Conservation (phyloP, 495 filamentous ascomycete genomes). For the Choiromyces venosus region DNA sequence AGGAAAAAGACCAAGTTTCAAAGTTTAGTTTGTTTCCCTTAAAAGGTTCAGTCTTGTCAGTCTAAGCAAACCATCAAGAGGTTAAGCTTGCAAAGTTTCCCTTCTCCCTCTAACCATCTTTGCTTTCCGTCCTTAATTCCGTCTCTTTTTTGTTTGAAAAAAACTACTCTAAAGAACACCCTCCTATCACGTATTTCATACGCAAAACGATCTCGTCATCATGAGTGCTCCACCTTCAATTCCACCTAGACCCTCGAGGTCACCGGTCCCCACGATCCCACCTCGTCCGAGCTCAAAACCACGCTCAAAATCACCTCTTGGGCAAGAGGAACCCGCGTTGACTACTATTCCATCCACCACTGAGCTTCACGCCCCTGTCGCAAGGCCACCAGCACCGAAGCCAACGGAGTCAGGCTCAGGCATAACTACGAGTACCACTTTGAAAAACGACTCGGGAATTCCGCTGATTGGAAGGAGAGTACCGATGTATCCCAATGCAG, state of each 20-base stretch:
- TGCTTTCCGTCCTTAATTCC: not conserved
- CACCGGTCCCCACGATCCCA: constrained; percentile 28
- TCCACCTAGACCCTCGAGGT: constrained; percentile 59
- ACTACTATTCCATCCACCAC: constrained; percentile 29
- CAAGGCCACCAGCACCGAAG: constrained; percentile 49
- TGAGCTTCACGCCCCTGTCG: constrained; percentile 32
- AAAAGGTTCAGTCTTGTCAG: not conserved
- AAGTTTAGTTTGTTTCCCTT: not conserved
- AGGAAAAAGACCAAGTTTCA: not conserved
- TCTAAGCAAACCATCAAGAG: not conserved
- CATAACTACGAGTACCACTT: not conserved
- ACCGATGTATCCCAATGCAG: constrained; percentile 88
- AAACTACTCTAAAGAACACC: constrained; percentile 10
- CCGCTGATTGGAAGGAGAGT: constrained; percentile 85
- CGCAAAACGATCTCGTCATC: constrained; percentile 27
- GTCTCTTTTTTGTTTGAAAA: not conserved
- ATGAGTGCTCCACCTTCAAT: constrained; percentile 56
- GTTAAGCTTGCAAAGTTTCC: not conserved
- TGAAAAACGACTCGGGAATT: constrained; percentile 55
- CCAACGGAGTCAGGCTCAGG: constrained; percentile 39
- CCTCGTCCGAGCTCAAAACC: constrained; percentile 23
- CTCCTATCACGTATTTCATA: constrained; percentile 12
- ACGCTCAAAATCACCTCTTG: constrained; percentile 26
- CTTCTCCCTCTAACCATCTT: not conserved
- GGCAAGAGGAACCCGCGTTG: constrained; percentile 14